These are phyloP conservation scores for Coemansia sp. DNA, from an alignment of 192 early-diverging fungal species.

Conservation along the genomic window DNA sequence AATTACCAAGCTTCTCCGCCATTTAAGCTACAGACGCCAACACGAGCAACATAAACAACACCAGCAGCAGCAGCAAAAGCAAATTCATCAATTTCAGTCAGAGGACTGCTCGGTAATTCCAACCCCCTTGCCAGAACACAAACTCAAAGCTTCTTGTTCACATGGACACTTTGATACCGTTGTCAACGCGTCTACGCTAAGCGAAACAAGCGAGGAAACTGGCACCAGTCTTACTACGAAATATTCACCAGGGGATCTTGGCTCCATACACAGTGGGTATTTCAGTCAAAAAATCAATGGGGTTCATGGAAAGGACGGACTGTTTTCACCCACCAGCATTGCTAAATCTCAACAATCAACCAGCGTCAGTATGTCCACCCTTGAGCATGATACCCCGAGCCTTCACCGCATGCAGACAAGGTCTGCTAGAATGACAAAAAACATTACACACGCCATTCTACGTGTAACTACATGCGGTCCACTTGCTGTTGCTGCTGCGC, in stretches of 20 bases:
- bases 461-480: conserved; percentile 1
- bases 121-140: background rate
- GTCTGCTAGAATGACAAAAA: background rate
- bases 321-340: conserved; percentile 1
- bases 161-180: background rate
- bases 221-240: background rate
- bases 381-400: background rate
- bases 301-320: background rate
- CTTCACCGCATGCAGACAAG: background rate
- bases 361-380: conserved; percentile 2
- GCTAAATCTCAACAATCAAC: background rate
- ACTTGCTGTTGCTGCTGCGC: background rate
- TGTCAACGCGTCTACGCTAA: background rate
- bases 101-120: background rate
- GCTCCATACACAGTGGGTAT: background rate
- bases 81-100: too few species aligned
- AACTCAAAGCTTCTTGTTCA: background rate
- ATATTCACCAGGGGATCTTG: background rate
- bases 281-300: background rate
- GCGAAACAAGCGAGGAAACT: conserved; percentile 10
- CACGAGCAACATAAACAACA: background rate
- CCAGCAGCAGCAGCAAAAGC: too few species aligned
- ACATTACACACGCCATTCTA: background rate
- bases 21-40: background rate
- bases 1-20: background rate